These are phyloP conservation scores for Bacidia rubella DNA, from an alignment of 495 filamentous ascomycete species.

Conservation along the genomic window DNA sequence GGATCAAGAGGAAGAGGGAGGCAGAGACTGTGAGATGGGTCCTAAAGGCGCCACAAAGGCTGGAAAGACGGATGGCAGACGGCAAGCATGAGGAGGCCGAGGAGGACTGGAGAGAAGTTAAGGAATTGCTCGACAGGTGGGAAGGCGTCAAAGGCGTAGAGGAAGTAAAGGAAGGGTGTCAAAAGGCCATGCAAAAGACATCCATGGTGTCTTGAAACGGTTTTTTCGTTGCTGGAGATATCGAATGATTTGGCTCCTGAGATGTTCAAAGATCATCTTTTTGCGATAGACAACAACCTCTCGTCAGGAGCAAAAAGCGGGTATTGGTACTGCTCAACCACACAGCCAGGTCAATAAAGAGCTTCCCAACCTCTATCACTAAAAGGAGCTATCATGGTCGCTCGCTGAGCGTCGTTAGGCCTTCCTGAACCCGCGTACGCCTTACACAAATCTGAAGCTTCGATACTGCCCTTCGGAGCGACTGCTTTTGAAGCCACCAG, in stretches of 20 bases:
- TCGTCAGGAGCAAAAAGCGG: too few relatives aligned
- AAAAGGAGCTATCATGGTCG: conserved; percentile 77
- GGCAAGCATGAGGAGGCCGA: conserved; percentile 42
- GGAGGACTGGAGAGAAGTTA: conserved; percentile 44
- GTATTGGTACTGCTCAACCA: too few relatives aligned
- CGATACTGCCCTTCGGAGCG: conserved; percentile 54
- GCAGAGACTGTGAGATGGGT: conserved; percentile 62
- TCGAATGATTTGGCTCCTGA: neutral
- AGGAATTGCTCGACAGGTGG: conserved; percentile 36
- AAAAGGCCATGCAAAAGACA: conserved; percentile 32
- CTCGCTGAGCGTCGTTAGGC: conserved; percentile 58
- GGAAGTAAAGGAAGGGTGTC: conserved; percentile 47
- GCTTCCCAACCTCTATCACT: conserved; percentile 47
- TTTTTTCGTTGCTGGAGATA: neutral
- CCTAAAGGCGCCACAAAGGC: conserved; percentile 40
- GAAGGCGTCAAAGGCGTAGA: conserved; percentile 45
- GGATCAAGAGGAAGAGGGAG: conserved; percentile 38
- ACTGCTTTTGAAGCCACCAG: conserved; percentile 58
- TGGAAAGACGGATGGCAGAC: conserved; percentile 34
- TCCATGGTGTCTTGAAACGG: neutral
- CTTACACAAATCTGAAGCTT: conserved; percentile 52
- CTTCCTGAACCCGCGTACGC: conserved; percentile 67
- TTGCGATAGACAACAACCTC: too few relatives aligned
- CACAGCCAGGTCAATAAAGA: conserved; percentile 18
- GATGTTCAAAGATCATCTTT: too few relatives aligned